A percentile compares a stretch with the other conserved stretches of the same genome.
Conservation (phyloP, 108 stramenopile species). For the Conticribra weissflogii region DNA sequence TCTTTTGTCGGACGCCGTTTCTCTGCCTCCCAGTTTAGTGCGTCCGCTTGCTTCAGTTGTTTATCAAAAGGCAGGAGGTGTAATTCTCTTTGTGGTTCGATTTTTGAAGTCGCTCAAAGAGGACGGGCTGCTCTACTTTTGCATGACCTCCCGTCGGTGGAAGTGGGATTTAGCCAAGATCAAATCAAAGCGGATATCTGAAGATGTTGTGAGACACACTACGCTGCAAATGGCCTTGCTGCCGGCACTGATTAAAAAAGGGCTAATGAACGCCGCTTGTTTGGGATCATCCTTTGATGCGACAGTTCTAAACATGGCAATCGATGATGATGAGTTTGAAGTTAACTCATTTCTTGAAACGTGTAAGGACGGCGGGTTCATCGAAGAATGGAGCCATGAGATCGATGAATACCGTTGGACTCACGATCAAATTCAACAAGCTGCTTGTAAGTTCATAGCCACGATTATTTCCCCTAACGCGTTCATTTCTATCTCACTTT, state of each 20-base stretch:
- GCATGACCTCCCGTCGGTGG: constrained; percentile 12
- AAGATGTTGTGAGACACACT: constrained; percentile 15
- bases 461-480: no score
- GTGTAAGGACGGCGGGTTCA: constrained; percentile 8
- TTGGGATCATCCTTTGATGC: constrained; percentile 25
- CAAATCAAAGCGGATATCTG: constrained; percentile 7
- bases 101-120: constrained; percentile 32
- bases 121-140: constrained; percentile 24
- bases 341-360: constrained; percentile 7
- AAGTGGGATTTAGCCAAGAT: constrained; percentile 22
- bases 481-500: no score
- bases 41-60: constrained; percentile 12
- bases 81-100: constrained; percentile 16
- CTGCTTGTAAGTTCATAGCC: constrained; percentile 26
- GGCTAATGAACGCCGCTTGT: constrained; percentile 34
- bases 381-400: constrained; percentile 16
- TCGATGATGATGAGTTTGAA: not conserved
- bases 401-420: not conserved
- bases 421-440: constrained; percentile 27
- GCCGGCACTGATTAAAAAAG: not conserved
- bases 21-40: constrained; percentile 10
- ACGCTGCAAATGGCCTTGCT: constrained; percentile 4
- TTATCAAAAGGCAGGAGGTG: constrained; percentile 25
- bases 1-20: constrained; percentile 30
- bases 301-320: constrained; percentile 13